Conservation (phyloP, 2,329 filamentous ascomycete species). For the Daldinia sp. region DNA sequence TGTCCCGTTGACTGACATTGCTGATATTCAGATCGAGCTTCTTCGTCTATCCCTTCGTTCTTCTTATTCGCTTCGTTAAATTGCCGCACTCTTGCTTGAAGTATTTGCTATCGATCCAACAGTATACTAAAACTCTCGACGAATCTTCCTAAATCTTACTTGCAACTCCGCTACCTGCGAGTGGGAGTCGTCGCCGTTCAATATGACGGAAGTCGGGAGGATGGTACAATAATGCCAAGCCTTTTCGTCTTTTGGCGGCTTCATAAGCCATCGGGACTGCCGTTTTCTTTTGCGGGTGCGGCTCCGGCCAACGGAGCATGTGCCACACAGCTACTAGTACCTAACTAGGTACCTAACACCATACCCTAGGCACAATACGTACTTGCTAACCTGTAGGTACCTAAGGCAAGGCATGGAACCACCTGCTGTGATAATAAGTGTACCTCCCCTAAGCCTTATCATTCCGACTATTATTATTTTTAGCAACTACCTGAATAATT, state of each 20-base stretch:
- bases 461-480: not conserved
- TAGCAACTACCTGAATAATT: not conserved
- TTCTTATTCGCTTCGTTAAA: not conserved
- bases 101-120: not conserved
- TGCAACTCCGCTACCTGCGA: not conserved
- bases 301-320: conserved; percentile 27
- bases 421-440: no score
- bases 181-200: not conserved
- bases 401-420: no score
- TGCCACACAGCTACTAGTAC: not conserved
- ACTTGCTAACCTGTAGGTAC: no score
- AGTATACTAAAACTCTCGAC: not conserved
- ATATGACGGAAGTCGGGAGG: conserved; percentile 12
- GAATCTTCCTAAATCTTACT: not conserved
- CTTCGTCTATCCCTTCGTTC: not conserved
- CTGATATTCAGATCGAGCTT: not conserved
- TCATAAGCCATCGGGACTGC: conserved; percentile 17
- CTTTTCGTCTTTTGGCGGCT: conserved; percentile 30
- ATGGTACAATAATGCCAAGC: conserved; percentile 36
- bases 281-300: conserved; percentile 22
- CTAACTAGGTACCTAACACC: not conserved
- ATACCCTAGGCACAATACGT: not conserved
- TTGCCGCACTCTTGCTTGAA: not conserved
- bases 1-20: conserved; percentile 47
- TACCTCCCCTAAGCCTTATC: not conserved